Conservation (phyloP, 2,329 filamentous ascomycete genomes). For the Cercospora citrullina region DNA sequence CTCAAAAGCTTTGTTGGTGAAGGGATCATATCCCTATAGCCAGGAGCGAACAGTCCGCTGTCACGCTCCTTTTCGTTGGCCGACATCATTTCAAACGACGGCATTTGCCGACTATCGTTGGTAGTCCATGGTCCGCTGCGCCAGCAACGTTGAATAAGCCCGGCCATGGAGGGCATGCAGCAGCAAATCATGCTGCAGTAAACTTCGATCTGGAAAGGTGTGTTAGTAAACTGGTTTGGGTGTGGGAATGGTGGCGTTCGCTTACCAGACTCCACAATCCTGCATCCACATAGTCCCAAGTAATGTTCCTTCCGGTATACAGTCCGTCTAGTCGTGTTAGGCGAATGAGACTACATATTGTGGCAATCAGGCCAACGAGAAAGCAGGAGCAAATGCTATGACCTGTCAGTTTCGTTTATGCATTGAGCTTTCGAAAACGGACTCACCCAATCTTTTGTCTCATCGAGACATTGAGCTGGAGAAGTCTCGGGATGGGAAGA, state of each 20-base stretch:
- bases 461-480: constrained; percentile 18
- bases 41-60: neutral
- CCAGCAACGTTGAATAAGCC: constrained; percentile 18
- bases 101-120: neutral
- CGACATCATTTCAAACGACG: constrained; percentile 9
- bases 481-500: constrained; percentile 16
- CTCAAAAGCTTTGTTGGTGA: neutral
- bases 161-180: constrained; percentile 23
- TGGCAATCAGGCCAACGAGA: constrained; percentile 22
- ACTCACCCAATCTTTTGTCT: constrained; percentile 21
- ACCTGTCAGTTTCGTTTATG: neutral
- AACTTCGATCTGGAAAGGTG: constrained; percentile 16
- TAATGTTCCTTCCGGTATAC: constrained; percentile 14
- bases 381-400: constrained; percentile 18
- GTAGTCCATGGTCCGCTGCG: neutral
- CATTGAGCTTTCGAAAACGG: neutral
- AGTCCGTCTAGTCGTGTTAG: constrained; percentile 13
- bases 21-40: neutral
- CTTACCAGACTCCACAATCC: constrained; percentile 16
- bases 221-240: constrained; percentile 10
- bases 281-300: constrained; percentile 14
- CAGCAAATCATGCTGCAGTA: constrained; percentile 26
- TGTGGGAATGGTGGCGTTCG: constrained; percentile 4
- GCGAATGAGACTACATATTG: constrained; percentile 20
- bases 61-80: constrained; percentile 2